phyloP scores from a whole-genome alignment of 139 green algal species.

The Chlorella sp. region DNA sequence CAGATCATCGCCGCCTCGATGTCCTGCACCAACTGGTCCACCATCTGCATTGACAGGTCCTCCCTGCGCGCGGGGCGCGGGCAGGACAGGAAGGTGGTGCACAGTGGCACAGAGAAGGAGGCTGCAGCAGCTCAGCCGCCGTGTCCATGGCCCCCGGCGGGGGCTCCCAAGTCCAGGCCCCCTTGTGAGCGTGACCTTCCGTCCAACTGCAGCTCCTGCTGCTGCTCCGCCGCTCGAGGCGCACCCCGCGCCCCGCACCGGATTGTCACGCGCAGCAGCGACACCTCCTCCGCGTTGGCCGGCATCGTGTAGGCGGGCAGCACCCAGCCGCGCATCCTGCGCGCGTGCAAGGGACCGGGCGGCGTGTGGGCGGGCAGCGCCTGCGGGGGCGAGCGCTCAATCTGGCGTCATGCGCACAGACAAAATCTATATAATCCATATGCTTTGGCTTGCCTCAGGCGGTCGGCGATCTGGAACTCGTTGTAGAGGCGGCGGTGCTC shows the following conservation, averaged over 20 bases:
- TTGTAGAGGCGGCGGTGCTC: conserved; percentile 44
- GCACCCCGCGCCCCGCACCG: too few species aligned
- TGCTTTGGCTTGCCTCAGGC: too few species aligned
- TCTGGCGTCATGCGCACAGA: neutral
- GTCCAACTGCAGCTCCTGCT: conserved; percentile 49
- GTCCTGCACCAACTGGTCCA: conserved; percentile 48
- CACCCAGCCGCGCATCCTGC: conserved; percentile 61
- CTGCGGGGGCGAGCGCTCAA: too few species aligned
- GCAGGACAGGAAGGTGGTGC: conserved; percentile 17
- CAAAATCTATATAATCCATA: conserved; percentile 3
- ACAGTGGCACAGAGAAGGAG: neutral
- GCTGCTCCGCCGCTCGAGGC: too few species aligned
- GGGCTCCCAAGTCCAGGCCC: neutral
- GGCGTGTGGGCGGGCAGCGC: neutral
- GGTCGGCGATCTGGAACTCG: conserved; percentile 70
- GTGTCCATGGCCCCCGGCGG: neutral
- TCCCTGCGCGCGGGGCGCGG: conserved; percentile 43
- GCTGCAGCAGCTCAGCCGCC: neutral
- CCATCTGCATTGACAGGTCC: conserved; percentile 47
- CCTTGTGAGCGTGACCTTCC: conserved; percentile 13
- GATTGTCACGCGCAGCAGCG: conserved; percentile 39
- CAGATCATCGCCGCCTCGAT: conserved; percentile 45
- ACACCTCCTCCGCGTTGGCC: conserved; percentile 35
- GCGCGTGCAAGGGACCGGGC: neutral
- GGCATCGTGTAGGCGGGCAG: conserved; percentile 74